These are phyloP conservation scores for Rhazya stricta DNA, from an alignment of 257 asterid species.

Conservation along the genomic window DNA sequence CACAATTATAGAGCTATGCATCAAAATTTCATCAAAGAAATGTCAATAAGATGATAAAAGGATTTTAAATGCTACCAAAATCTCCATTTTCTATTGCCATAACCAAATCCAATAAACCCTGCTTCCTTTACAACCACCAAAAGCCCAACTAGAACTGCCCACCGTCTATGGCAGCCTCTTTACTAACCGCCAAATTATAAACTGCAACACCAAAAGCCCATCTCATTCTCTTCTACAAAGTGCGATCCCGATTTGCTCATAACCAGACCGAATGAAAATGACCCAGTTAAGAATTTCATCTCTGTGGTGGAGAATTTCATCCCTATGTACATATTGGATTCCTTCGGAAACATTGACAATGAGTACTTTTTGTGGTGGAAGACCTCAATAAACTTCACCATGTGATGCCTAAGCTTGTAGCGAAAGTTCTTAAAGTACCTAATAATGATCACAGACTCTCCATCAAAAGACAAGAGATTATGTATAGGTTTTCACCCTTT, in stretches of 20 bases:
- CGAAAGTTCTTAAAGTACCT: conserved; percentile 79
- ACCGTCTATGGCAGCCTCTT: conserved; percentile 85
- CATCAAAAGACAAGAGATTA: too few relatives aligned
- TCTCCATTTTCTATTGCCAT: conserved; percentile 30
- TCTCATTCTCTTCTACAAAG: conserved; percentile 31
- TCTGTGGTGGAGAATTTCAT: conserved; percentile 57
- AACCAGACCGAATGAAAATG: conserved; percentile 20
- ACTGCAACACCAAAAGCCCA: conserved; percentile 24
- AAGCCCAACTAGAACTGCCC: conserved; percentile 77
- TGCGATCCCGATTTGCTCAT: conserved; percentile 64
- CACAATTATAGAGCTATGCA: too few relatives aligned
- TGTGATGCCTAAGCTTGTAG: conserved; percentile 78
- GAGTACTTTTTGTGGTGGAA: conserved; percentile 62
- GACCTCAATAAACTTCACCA: conserved; percentile 81
- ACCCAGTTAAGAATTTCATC: conserved; percentile 71
- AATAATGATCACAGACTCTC: conserved; percentile 72
- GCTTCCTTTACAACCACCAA: conserved; percentile 91
- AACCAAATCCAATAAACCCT: conserved; percentile 44
- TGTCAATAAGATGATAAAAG: neutral
- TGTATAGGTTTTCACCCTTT: too few relatives aligned
- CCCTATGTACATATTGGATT: conserved; percentile 77
- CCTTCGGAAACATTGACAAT: conserved; percentile 64
- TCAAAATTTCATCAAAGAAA: too few relatives aligned
- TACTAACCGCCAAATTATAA: conserved; percentile 61
- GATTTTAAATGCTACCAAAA: conserved; percentile 42